Base-by-base conservation (phyloP, 345 rosid species). In the Heritiera fomes region DNA sequence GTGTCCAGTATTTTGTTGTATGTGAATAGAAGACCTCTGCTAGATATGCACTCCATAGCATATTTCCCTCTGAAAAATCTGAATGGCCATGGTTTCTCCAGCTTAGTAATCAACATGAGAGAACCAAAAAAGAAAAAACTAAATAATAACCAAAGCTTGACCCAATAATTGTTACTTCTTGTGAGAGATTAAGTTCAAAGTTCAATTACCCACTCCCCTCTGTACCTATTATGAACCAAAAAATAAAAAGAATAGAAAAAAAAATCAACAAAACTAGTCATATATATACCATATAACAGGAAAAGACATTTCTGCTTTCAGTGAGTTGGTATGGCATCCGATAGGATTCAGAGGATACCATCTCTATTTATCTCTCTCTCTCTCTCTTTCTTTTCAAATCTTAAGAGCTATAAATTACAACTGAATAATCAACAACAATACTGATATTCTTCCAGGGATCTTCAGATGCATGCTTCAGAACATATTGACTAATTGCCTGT, bases 391-490 rank as follows among this genome's bases (percentile, higher is more conserved):
- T 23, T 7, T 49, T 14, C 61, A 32, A 50, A 46, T 30, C 69
- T 75, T 46, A 14, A 65, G 65, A 30, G 41, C 30, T 74, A 41
- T 55, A 41, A 43, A 60, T 74, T 43, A 60, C 55, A 75, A 13
- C n/a, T 28, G 18, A 64, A 71, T 15, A 52, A 75, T 46, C 49
- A 61, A 75, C 43, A 82, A 65, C 32, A 45, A 53, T 40, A 77
- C 62, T 13, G 64, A 53, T 60, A 69, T 70, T 7, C 40, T 55
- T 60, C 17, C 11, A n/a, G 10, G 41, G 20, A 12, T 76, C 47
- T 64, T 30, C 20, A 32, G 10, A 30, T 0, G 47, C 7, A 41
- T 4, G 17, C 58, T 72, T 7, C 34, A 64, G 49, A 40, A 46
- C 40, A 80, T 12, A 43, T 8, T 8, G n/a, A 43, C 13, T 10